phyloP scores from a whole-genome alignment of 768 basidiomycete genomes.

The Russula brevipes region DNA sequence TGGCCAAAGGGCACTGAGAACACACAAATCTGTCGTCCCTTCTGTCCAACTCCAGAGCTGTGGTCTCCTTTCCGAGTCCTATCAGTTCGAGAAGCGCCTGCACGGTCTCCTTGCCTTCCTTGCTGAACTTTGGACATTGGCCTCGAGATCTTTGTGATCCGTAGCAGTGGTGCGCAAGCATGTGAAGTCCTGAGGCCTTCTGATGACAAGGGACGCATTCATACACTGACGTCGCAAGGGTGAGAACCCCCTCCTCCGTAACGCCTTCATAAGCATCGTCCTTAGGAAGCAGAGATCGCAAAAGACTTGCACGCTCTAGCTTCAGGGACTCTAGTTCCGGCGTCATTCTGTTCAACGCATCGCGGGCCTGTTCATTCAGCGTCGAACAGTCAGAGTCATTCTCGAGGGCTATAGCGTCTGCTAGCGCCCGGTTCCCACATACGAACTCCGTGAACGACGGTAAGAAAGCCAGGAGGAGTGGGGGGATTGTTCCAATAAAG shows the following conservation, averaged over 20 bases:
- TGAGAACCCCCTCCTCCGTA: neutral
- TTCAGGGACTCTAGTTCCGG: neutral
- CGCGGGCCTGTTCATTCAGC: neutral
- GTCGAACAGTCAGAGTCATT: neutral
- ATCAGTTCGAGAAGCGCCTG: neutral
- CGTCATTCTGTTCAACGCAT: neutral
- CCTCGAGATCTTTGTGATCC: neutral
- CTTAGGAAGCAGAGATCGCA: slow-evolving; percentile 3
- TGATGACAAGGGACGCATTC: slow-evolving; percentile 2
- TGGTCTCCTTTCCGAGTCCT: slow-evolving; percentile 6
- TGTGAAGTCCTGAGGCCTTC: slow-evolving; percentile 1
- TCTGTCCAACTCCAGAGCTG: slow-evolving; percentile 9
- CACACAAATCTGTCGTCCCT: slow-evolving; percentile 5
- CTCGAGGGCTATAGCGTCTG: neutral
- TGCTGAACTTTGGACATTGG: neutral
- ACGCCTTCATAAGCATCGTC: neutral
- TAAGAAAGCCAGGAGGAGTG: neutral
- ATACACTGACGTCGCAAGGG: slow-evolving; percentile 7
- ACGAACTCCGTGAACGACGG: slow-evolving; percentile 3
- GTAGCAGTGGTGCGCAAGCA: slow-evolving; percentile 1
- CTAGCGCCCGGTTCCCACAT: neutral
- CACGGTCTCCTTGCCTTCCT: neutral
- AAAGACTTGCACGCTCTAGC: neutral
- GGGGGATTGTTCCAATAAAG: neutral
- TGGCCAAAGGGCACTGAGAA: neutral